phyloP scores from a whole-genome alignment of 2,329 filamentous ascomycete species.

The Fusarium avenaceum region DNA sequence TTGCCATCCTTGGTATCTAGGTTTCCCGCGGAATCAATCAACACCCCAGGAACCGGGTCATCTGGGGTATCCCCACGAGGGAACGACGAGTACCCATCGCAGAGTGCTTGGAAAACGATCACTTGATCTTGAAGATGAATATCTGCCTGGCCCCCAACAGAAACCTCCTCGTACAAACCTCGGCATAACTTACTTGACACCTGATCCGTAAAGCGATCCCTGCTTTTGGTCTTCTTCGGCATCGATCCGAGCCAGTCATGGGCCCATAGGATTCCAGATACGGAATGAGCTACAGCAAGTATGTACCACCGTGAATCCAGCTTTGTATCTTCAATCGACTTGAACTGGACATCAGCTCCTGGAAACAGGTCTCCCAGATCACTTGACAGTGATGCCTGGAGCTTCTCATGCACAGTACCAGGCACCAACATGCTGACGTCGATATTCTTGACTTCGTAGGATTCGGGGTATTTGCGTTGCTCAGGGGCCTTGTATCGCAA shows the following conservation, averaged over 20 bases:
- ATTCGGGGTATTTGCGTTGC: constrained; percentile 42
- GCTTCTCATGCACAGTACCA: constrained; percentile 55
- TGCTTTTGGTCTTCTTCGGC: constrained; percentile 57
- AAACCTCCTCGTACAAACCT: constrained; percentile 62
- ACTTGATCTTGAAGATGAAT: constrained; percentile 72
- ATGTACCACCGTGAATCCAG: constrained; percentile 67
- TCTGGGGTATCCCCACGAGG: constrained; percentile 48
- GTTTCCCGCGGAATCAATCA: constrained; percentile 50
- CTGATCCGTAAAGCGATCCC: constrained; percentile 53
- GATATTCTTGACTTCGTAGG: constrained; percentile 59
- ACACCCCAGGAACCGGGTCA: constrained; percentile 28
- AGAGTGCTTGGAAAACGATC: constrained; percentile 70
- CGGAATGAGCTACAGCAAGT: constrained; percentile 68
- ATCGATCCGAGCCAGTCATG: constrained; percentile 59
- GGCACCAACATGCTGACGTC: constrained; percentile 68
- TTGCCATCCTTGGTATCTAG: constrained; percentile 48
- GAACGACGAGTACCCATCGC: constrained; percentile 65
- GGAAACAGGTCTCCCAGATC: constrained; percentile 61
- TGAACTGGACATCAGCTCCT: constrained; percentile 59
- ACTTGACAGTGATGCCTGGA: constrained; percentile 58
- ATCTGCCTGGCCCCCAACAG: constrained; percentile 64
- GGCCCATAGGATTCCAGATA: constrained; percentile 61
- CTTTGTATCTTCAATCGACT: constrained; percentile 64
- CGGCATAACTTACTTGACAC: constrained; percentile 62
- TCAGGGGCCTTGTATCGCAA: constrained; percentile 54